Base-by-base conservation (phyloP, 1,139 yeast genomes). In the Hemisphaericaspora lyxosophila region DNA sequence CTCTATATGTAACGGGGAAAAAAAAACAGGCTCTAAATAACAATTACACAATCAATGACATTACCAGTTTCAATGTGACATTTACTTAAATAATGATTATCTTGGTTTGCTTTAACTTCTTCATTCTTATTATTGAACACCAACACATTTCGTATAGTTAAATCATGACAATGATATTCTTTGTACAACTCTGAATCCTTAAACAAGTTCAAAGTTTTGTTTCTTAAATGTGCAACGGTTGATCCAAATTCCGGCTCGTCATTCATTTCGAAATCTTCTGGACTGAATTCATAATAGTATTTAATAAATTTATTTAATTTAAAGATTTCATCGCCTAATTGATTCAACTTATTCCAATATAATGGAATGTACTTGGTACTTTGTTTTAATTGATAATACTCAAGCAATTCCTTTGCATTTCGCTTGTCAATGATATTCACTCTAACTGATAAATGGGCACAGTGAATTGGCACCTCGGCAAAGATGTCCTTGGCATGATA, bases 241-340 rank as follows among this genome's bases (percentile, higher is more conserved):
- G 89, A 78, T 1, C 95, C 95, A 48, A 70, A 74, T 39, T 83
- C 90, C 2, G 83, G 83, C 43, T 82, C 75, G 46, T 57, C 72
- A 63, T 56, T 73, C 55, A 55, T 54, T 51, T 69, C 80, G 53
- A 79, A 82, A 52, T 88, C 96, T 47, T 84, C 94, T 0, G 90
- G 89, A 31, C 87, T 77, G 59, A 88, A 86, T 52, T 85, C 92
- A 46, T 87, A 71, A 53, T 84, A 85, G 51, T 81, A 85, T 33
- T 65, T 70, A 17, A 82, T 59, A 26, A 80, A 80, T 26, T 60
- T 55, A 2, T 51, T 48, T 34, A 60, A 50, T 20, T 50, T 45
- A 46, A 63, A 57, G 29, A 61, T 39, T 16, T 52, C 45, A 7
- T 33, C 28, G 7, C 59, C 59, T 15, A 53, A 35, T 14, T 49